phyloP scores from a whole-genome alignment of 2,329 filamentous ascomycete species.

The Geosmithia morbida region DNA sequence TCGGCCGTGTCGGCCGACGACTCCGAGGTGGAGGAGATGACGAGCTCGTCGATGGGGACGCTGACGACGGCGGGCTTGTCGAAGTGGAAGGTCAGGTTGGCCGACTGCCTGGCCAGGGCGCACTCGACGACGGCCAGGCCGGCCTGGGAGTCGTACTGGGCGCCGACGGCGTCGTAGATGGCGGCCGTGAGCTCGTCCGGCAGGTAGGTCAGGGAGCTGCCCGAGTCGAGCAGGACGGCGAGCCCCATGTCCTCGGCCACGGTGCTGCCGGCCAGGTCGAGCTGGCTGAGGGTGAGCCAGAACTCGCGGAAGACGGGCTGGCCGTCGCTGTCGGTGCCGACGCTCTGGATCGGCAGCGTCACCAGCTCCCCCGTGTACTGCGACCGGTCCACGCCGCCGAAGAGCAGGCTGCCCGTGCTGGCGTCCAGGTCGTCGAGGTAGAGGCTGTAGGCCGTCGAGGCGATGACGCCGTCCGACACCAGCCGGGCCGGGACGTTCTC shows the following conservation, averaged over 20 bases:
- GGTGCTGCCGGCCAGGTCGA: conserved; percentile 28
- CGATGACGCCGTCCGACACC: conserved; percentile 43
- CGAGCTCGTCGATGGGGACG: conserved; percentile 44
- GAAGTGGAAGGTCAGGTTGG: conserved; percentile 37
- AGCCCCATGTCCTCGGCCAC: conserved; percentile 34
- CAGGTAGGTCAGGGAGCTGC: conserved; percentile 53
- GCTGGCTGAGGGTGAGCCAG: conserved; percentile 50
- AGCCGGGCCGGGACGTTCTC: conserved; percentile 55
- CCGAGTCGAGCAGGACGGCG: conserved; percentile 57
- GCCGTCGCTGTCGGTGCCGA: conserved; percentile 2
- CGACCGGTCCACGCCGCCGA: conserved; percentile 58
- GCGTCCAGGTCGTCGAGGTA: conserved; percentile 62
- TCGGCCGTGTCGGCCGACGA: conserved; percentile 21
- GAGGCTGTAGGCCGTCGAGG: conserved; percentile 56
- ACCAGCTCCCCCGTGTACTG: conserved; percentile 48
- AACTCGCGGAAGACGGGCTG: conserved; percentile 38
- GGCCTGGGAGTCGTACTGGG: conserved; percentile 36
- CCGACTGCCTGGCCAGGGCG: conserved; percentile 24
- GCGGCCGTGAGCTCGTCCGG: conserved; percentile 36
- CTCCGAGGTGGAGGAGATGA: conserved; percentile 14
- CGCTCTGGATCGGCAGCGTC: conserved; percentile 52
- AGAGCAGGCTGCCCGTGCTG: conserved; percentile 52
- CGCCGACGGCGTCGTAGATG: conserved; percentile 44
- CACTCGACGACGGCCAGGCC: conserved; percentile 50
- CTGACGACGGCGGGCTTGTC: conserved; percentile 31